Conservation (phyloP, 1,284 basidiomycete genomes). For the Vanrija pseudolonga region DNA sequence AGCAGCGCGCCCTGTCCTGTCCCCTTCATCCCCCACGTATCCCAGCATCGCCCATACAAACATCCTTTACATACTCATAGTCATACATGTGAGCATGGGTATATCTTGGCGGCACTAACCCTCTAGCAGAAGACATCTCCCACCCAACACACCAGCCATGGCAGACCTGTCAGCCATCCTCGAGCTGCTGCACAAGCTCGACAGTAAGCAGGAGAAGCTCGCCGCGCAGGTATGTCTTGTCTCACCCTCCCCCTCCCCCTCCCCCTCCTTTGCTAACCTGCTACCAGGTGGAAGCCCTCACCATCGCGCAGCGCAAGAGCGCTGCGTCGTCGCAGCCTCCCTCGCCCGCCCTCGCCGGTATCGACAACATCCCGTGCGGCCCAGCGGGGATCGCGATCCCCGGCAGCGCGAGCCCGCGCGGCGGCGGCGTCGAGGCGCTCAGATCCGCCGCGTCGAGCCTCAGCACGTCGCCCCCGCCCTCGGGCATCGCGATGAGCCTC, state of each 20-base stretch:
- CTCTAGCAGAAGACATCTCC: neutral
- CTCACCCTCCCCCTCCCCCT: neutral
- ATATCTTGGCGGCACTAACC: too few species aligned
- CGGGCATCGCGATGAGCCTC: constrained; percentile 8
- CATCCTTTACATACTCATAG: too few species aligned
- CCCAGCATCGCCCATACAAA: too few species aligned
- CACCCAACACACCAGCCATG: constrained; percentile 7
- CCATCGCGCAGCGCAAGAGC: neutral
- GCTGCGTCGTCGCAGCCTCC: neutral
- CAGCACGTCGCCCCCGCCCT: constrained; percentile 3
- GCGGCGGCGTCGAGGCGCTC: constrained; percentile 11
- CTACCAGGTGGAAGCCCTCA: constrained; percentile 16
- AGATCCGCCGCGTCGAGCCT: constrained; percentile 7
- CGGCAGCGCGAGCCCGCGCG: neutral
- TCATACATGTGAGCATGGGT: too few species aligned
- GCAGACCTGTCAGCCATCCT: constrained; percentile 31
- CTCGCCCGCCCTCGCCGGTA: constrained; percentile 5
- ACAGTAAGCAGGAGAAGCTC: constrained; percentile 36
- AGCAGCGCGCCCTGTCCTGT: too few species aligned
- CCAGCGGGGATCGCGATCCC: constrained; percentile 1
- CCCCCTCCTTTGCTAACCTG: neutral
- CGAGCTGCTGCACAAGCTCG: constrained; percentile 31
- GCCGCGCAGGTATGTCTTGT: constrained; percentile 28
- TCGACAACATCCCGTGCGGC: constrained; percentile 16
- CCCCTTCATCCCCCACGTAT: too few species aligned